Base-by-base conservation (phyloP, 1,284 basidiomycete genomes). In the Chalciporus piperatoides region DNA sequence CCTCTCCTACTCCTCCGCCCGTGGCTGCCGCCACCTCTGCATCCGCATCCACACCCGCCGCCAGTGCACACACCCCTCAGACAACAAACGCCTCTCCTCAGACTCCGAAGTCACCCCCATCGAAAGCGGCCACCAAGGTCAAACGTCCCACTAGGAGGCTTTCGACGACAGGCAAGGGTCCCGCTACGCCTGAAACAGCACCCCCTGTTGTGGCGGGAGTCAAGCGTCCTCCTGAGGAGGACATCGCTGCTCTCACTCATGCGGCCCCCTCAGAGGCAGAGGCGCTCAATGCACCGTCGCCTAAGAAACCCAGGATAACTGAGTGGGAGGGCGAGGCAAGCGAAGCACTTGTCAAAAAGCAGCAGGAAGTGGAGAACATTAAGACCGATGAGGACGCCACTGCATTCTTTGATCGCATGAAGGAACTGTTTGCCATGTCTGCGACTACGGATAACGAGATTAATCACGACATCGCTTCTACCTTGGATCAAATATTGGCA, bases 191-290 rank as follows among this genome's bases (percentile, higher is more conserved):
- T 8, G 59, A 68, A 51, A 56, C 59, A 44, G 37, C 60, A 6
- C 58, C 69, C 14, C 49, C 62, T 39, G 54, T 71, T 2, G 53
- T 62, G 38, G 64, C 55, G 30, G 72, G 72, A 42, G 57, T 62
- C 36, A 89, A 88, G 59, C 78, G 84, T 23, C 69, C 68, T 19
- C 78, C 83, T 15, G 83, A 86, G 46, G 82, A 87, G 14, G 82
- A 82, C 8, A 48, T 63, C 0, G 47, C 63, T 32, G 51, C 60
- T 7, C 57, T 64, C 25, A 53, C 59, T 8, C 56, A 53, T 28
- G 56, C 59, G 6, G 58, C 65, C 0, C 61, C 64, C 33, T 61
- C 68, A 33, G 68, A 71, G 24, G 67, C 72, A 15, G 69, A 71
- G 15, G 65, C 69, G 6, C 72, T 73, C 51, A 77, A 79, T 46